Evolutionary conservation across 768 basidiomycete genomes (phyloP).

Genomic region (Porphyrellus cyaneotinctus): DNA sequence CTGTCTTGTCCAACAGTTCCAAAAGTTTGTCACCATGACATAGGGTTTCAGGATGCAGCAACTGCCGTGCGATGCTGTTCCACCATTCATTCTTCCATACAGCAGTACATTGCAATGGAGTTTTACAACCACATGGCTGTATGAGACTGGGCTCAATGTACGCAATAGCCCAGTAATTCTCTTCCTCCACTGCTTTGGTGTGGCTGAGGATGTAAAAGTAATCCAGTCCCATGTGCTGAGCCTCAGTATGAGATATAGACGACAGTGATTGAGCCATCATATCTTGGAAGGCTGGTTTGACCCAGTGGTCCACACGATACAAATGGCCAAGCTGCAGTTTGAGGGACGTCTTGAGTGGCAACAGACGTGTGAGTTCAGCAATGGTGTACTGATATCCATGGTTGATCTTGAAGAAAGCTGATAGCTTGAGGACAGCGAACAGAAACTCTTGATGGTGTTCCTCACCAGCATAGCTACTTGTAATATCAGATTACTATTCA

Average conservation of each 20-base stretch:
- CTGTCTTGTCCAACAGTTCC: neutral
- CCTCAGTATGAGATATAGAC: neutral
- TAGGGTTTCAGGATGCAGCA: neutral
- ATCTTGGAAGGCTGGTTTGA: neutral
- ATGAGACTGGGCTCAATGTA: neutral
- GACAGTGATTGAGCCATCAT: conserved; percentile 5
- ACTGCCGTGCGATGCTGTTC: neutral
- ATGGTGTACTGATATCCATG: conserved; percentile 6
- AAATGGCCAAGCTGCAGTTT: conserved; percentile 5
- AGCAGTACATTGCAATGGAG: neutral
- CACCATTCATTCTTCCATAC: neutral
- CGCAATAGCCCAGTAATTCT: neutral
- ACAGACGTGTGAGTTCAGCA: neutral
- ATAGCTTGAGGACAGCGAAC: neutral
- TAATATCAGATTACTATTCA: neutral
- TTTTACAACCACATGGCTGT: neutral
- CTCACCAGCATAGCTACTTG: neutral
- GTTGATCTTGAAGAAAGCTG: neutral
- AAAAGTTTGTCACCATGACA: neutral
- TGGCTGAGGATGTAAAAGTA: neutral
- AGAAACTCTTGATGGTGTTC: neutral
- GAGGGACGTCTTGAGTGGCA: neutral
- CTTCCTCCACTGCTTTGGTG: neutral
- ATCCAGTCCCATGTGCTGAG: neutral
- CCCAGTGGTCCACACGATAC: conserved; percentile 8